Percentiles rank a stretch among this genome's conserved stretches.
Evolutionary conservation across 116 monocot genomes (phyloP).

Genomic region (Posidonia oceanica): DNA sequence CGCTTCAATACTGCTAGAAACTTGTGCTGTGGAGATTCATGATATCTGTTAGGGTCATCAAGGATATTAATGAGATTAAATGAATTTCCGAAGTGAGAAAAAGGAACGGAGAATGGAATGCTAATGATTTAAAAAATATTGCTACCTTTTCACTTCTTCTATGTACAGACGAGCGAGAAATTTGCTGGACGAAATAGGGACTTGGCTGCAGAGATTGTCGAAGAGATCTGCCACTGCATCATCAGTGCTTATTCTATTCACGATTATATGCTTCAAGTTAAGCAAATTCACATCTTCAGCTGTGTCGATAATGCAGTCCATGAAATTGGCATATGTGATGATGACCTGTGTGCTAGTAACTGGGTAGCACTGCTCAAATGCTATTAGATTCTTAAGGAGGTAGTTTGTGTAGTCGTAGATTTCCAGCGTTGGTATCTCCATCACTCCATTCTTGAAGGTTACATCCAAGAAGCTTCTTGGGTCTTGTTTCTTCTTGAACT

Average conservation of each 20-base stretch:
- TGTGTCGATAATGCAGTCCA: conserved; percentile 3
- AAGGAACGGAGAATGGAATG: no score
- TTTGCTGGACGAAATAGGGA: neutral
- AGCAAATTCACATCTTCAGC: conserved; percentile 4
- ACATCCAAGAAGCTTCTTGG: conserved; percentile 3
- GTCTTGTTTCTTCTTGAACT: conserved; percentile 1
- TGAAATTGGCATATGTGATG: conserved; percentile 3
- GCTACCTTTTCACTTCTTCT: no score
- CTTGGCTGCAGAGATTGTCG: neutral
- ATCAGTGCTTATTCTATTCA: neutral
- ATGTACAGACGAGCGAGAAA: no score
- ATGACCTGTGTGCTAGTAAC: neutral
- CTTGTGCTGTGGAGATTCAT: no score
- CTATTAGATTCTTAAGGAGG: conserved; percentile 5
- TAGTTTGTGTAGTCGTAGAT: neutral
- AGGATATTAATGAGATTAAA: no score
- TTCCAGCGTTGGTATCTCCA: conserved; percentile 4
- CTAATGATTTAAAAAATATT: no score
- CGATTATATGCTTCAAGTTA: conserved; percentile 2
- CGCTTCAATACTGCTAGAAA: no score
- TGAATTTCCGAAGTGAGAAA: no score
- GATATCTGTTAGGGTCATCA: no score
- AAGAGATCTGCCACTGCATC: conserved; percentile 1
- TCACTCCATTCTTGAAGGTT: conserved; percentile 1
- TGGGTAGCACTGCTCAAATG: conserved; percentile 16